Evolutionary conservation across 306 rosid species (phyloP).

Genomic region (Bauhinia variegata): DNA sequence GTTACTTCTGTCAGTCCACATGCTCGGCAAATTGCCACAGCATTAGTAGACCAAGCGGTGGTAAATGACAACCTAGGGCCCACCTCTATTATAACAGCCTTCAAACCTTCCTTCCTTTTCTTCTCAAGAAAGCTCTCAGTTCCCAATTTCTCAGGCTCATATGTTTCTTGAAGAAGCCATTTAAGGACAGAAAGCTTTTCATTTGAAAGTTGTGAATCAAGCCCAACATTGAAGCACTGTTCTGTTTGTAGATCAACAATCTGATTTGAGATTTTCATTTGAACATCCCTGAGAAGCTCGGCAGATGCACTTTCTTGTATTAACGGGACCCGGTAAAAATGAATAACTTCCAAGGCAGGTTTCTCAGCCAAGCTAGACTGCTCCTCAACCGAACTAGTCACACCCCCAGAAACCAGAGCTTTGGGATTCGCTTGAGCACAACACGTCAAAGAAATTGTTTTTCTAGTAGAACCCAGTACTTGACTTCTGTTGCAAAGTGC

Average conservation of each 20-base stretch:
- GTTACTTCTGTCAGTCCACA: slow-evolving; percentile 86
- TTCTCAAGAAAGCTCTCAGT: slow-evolving; percentile 78
- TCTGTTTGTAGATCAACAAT: slow-evolving; percentile 72
- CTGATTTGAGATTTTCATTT: slow-evolving; percentile 64
- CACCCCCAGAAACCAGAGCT: slow-evolving; percentile 57
- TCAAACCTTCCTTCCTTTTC: slow-evolving; percentile 65
- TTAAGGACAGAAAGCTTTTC: slow-evolving; percentile 56
- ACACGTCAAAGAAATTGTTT: slow-evolving; percentile 51
- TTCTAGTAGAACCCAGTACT: slow-evolving; percentile 41
- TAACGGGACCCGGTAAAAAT: slow-evolving; percentile 68
- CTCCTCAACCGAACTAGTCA: slow-evolving; percentile 49
- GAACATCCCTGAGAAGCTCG: slow-evolving; percentile 73
- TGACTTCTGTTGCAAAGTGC: slow-evolving; percentile 13
- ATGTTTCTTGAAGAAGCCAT: slow-evolving; percentile 93
- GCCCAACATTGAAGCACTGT: slow-evolving; percentile 80
- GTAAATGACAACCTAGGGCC: slow-evolving; percentile 92
- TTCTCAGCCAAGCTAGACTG: slow-evolving; percentile 52
- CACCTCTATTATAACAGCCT: slow-evolving; percentile 67
- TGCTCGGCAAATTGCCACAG: slow-evolving; percentile 80
- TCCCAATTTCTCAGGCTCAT: slow-evolving; percentile 82
- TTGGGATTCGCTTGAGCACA: slow-evolving; percentile 51
- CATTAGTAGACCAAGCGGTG: slow-evolving; percentile 96
- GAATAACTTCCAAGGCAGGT: slow-evolving; percentile 58
- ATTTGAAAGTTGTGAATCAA: slow-evolving; percentile 51
- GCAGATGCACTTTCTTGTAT: slow-evolving; percentile 71